Evolutionary conservation across 2,329 filamentous ascomycete genomes (phyloP), one percentile per base, ranked within the genome.

Genomic region (Hawksworthiomyces lignivorus): DNA sequence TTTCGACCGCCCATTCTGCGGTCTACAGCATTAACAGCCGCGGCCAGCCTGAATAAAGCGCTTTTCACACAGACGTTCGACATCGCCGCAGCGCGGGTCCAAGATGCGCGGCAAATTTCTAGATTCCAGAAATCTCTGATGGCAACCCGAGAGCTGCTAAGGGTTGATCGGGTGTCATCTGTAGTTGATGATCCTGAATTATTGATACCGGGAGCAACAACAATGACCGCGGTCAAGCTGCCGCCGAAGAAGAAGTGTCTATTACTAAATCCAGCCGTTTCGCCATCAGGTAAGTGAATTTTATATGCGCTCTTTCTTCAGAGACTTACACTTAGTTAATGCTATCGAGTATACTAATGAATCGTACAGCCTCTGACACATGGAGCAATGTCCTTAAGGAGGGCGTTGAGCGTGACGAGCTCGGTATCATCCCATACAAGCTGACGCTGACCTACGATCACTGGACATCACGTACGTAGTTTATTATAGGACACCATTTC

Each of bases 1-100:
- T 86, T 95, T 61, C 79, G 82, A 50, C 87, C 88, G 35, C 88
- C 89, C 19, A 70, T 88, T 46, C 82, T 90, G 54, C 83, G 85
- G 60, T 60, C 62, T 8, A 80, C 82, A 46, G 85, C 87, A 68
- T 24, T 48, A n/a, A 80, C 80, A 57, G 46, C 48, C 2, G 30
- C 41, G n/a, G 20, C 18, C 4, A 41, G 30, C 10, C 77, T 98
- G 49, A 89, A 98, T 65, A 81, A 86, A 51, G 73, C 82, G 14
- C 81, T 94, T 49, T 97, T 97, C 67, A 71, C 76, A 39, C 87
- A 82, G 60, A 84, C 73, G 1, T 67, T 95, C 42, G 80, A 82
- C 19, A 69, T 90, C 19, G 77, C 87, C 8, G 89, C 88, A 3
- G 90, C 88, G 7, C 77, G 83, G 28, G 70, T 97, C 33, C 75